Conservation (phyloP, 805 yeast species). For the Jamesozyma hellenica region DNA sequence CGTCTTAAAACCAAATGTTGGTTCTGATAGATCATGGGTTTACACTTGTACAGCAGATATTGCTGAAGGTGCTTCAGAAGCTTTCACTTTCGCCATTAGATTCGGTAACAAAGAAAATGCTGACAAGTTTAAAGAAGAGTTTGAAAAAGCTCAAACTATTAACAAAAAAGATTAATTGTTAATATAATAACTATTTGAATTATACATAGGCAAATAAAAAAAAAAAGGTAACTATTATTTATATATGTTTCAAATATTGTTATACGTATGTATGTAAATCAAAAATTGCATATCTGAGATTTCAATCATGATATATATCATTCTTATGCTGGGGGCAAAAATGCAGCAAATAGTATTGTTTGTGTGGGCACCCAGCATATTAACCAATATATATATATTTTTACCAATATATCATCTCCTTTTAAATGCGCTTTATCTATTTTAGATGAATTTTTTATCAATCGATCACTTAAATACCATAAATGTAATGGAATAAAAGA, state of each 20-base stretch:
- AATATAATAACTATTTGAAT: too few relatives aligned
- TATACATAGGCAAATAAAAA: too few relatives aligned
- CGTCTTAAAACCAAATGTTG: slow-evolving; percentile 82
- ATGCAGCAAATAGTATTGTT: slow-evolving; percentile 65
- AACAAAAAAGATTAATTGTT: slow-evolving; percentile 37
- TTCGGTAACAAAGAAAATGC: slow-evolving; percentile 90
- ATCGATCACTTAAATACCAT: slow-evolving; percentile 53
- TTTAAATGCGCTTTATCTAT: slow-evolving; percentile 8
- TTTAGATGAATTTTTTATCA: slow-evolving; percentile 14
- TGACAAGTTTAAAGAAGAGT: slow-evolving; percentile 86
- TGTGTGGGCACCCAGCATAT: slow-evolving; percentile 60
- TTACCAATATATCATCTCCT: slow-evolving; percentile 22
- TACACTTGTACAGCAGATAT: slow-evolving; percentile 89
- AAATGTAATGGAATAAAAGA: slow-evolving; percentile 66
- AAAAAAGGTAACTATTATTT: too few relatives aligned
- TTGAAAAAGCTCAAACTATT: slow-evolving; percentile 68
- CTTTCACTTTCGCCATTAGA: slow-evolving; percentile 92
- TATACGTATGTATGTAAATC: too few relatives aligned
- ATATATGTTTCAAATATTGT: neutral
- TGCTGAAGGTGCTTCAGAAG: slow-evolving; percentile 93
- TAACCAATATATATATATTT: slow-evolving; percentile 38
- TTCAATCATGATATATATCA: too few relatives aligned
- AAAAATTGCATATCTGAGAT: too few relatives aligned
- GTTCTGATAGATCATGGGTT: slow-evolving; percentile 97
- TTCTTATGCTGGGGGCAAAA: slow-evolving; percentile 93